Percentiles rank a stretch among this genome's conserved stretches.
Evolutionary conservation across 2,329 filamentous ascomycete genomes (phyloP).

Genomic region (Sarocladium oryzae): DNA sequence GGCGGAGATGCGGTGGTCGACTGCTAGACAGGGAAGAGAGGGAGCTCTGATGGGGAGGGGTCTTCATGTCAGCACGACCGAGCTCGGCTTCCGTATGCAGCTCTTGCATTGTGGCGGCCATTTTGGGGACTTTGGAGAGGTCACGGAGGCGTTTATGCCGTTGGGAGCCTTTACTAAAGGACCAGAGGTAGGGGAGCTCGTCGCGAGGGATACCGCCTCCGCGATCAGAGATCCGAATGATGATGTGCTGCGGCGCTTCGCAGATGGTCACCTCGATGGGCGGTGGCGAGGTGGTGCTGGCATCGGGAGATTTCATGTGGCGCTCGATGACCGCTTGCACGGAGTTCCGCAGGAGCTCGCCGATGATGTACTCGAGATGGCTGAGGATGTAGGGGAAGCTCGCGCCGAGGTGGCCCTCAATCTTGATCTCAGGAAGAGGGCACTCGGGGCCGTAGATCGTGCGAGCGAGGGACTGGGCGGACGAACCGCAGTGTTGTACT

Average conservation of each 20-base stretch:
- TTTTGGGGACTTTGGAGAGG: constrained; percentile 76
- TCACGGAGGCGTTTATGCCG: constrained; percentile 75
- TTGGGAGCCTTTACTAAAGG: constrained; percentile 87
- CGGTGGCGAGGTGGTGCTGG: constrained; percentile 43
- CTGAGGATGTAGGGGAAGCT: constrained; percentile 95
- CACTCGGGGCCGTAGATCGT: constrained; percentile 67
- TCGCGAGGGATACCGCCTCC: constrained; percentile 86
- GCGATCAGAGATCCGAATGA: constrained; percentile 91
- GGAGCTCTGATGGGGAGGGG: constrained; percentile 46
- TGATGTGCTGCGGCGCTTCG: constrained; percentile 89
- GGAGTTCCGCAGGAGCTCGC: constrained; percentile 89
- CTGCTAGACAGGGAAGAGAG: constrained; percentile 68
- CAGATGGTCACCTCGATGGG: constrained; percentile 93
- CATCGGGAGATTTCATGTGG: constrained; percentile 38
- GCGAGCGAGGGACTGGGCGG: constrained; percentile 67
- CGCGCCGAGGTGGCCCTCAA: constrained; percentile 80
- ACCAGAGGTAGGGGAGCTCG: constrained; percentile 87
- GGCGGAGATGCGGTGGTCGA: constrained; percentile 74
- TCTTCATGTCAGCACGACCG: constrained; percentile 33
- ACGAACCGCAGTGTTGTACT: constrained; percentile 72
- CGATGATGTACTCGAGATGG: constrained; percentile 94
- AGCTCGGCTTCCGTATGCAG: constrained; percentile 47
- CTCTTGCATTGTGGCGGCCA: constrained; percentile 92
- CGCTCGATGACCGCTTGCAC: constrained; percentile 87
- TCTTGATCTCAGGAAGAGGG: constrained; percentile 69